phyloP scores from a whole-genome alignment of 1,284 basidiomycete genomes.

The Malassezia globosa region DNA sequence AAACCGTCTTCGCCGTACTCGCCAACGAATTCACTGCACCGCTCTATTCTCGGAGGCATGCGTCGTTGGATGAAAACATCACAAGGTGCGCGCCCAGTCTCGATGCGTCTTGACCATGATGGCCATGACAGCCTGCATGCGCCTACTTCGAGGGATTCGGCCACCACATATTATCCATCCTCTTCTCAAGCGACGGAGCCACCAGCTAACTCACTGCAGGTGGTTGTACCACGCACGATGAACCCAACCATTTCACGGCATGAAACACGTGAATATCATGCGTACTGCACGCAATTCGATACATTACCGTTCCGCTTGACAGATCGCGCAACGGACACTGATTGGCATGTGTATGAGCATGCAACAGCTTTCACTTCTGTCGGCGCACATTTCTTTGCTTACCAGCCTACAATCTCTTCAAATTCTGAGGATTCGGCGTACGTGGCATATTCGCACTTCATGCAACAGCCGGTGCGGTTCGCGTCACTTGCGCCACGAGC shows the following conservation, averaged over 20 bases:
- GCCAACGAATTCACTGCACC: neutral
- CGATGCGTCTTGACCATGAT: neutral
- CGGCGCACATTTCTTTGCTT: too few relatives aligned
- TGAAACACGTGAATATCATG: constrained; percentile 14
- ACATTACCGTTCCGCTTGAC: neutral
- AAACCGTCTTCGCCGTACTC: neutral
- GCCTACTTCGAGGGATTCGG: neutral
- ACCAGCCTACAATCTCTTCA: neutral
- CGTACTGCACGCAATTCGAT: constrained; percentile 11
- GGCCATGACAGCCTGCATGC: neutral
- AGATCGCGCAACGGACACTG: constrained; percentile 4
- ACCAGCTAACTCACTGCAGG: neutral
- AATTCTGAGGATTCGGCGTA: neutral
- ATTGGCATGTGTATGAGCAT: constrained; percentile 12
- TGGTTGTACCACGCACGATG: constrained; percentile 1
- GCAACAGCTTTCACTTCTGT: neutral
- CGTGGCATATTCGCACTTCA: constrained; percentile 3
- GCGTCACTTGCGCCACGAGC: neutral
- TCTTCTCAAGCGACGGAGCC: neutral
- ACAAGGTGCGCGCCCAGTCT: neutral
- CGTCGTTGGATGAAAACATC: constrained; percentile 11
- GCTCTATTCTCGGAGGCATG: constrained; percentile 11
- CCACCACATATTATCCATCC: neutral
- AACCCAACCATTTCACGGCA: constrained; percentile 9
- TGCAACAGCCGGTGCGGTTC: constrained; percentile 1